Percentiles rank a stretch among this genome's conserved stretches.
Evolutionary conservation across 2,329 filamentous ascomycete species (phyloP).

Genomic region (Samsoniella hepiali): DNA sequence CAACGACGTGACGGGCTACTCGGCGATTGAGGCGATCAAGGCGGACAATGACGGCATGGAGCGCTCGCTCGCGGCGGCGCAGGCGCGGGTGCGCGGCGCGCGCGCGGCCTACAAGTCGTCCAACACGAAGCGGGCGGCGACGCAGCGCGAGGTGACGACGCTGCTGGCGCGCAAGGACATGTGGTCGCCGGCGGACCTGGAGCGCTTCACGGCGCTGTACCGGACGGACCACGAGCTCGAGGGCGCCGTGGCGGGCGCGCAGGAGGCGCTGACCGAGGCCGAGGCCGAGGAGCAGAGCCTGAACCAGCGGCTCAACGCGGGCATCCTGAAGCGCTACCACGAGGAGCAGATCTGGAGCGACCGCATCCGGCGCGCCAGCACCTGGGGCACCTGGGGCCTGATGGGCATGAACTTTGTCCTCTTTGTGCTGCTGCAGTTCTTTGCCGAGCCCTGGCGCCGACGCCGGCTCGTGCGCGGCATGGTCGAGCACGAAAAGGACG

Average conservation of each 20-base stretch:
- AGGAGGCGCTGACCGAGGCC: conserved; percentile 67
- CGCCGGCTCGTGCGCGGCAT: conserved; percentile 77
- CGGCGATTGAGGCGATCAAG: conserved; percentile 83
- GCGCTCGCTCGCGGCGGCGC: conserved; percentile 53
- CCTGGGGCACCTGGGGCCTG: conserved; percentile 96
- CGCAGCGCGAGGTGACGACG: conserved; percentile 93
- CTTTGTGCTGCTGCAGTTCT: conserved; percentile 80
- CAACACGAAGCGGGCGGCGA: conserved; percentile 76
- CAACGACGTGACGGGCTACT: conserved; percentile 93
- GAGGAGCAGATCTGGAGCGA: conserved; percentile 99
- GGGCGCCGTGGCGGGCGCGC: conserved; percentile 70
- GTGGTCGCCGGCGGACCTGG: conserved; percentile 83
- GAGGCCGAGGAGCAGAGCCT: conserved; percentile 80
- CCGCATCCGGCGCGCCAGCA: conserved; percentile 91
- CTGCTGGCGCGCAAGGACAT: conserved; percentile 90
- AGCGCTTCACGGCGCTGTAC: conserved; percentile 91
- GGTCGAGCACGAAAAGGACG: conserved; percentile 69
- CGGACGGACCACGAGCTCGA: conserved; percentile 91
- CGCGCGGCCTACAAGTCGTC: conserved; percentile 79
- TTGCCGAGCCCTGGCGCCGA: conserved; percentile 90
- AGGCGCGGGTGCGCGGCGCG: conserved; percentile 64
- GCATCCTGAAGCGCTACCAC: conserved; percentile 88
- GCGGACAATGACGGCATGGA: conserved; percentile 69
- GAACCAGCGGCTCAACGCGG: conserved; percentile 69
- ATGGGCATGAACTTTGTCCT: conserved; percentile 96